phyloP scores from a whole-genome alignment of 2,329 filamentous ascomycete species.

The Geosmithia putterillii region DNA sequence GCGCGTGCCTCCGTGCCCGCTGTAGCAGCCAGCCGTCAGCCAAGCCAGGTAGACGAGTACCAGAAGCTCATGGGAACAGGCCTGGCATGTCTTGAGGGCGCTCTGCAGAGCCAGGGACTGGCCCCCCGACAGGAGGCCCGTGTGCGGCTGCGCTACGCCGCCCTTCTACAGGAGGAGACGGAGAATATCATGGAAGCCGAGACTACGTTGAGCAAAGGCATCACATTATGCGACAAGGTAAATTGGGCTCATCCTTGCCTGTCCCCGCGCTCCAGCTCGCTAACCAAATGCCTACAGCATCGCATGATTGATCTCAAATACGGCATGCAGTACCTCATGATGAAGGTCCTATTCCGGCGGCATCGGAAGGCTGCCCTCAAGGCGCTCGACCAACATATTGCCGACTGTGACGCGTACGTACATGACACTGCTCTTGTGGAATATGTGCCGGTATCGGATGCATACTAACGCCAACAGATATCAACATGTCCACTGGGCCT shows the following conservation, averaged over 20 bases:
- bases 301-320: slow-evolving; percentile 55
- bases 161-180: slow-evolving; percentile 61
- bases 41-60: slow-evolving; percentile 47
- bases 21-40: slow-evolving; percentile 22
- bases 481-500: slow-evolving; percentile 61
- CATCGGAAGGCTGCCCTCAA: slow-evolving; percentile 64
- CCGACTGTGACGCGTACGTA: slow-evolving; percentile 53
- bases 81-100: slow-evolving; percentile 59
- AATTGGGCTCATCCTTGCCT: not conserved
- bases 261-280: slow-evolving; percentile 5
- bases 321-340: slow-evolving; percentile 61
- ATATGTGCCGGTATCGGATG: not conserved
- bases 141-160: slow-evolving; percentile 59
- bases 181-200: slow-evolving; percentile 65
- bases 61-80: slow-evolving; percentile 61
- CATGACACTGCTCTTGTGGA: not conserved
- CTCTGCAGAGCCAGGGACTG: slow-evolving; percentile 47
- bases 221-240: slow-evolving; percentile 56
- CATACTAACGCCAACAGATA: slow-evolving; percentile 27
- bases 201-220: slow-evolving; percentile 58
- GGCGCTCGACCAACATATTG: slow-evolving; percentile 55
- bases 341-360: slow-evolving; percentile 57
- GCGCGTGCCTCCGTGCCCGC: slow-evolving; percentile 45
- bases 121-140: slow-evolving; percentile 56
- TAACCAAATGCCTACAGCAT: slow-evolving; percentile 18